Conservation (phyloP, 176 grass and related monocot genomes). For the Oryza glaberrima region DNA sequence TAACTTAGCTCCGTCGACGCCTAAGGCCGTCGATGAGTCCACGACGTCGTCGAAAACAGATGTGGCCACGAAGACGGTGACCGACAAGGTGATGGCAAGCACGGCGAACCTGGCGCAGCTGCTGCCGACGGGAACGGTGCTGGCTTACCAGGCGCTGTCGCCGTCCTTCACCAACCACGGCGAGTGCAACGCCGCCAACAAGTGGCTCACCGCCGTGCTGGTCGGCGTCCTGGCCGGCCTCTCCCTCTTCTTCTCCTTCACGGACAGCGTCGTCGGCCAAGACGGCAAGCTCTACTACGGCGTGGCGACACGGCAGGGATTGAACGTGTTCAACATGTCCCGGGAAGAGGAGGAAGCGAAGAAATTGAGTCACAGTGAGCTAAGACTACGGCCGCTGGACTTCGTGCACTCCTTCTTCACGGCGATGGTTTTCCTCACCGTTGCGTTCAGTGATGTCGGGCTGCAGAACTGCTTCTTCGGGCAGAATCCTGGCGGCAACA, state of each 20-base stretch:
- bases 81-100: conserved; percentile 29
- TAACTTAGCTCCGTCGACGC: background rate
- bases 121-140: conserved; percentile 44
- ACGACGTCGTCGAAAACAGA: background rate
- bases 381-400: conserved; percentile 6
- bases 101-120: conserved; percentile 42
- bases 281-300: conserved; percentile 63
- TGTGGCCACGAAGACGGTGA: background rate
- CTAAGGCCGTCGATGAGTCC: background rate
- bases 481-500: background rate
- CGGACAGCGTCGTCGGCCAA: conserved; percentile 42
- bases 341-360: background rate
- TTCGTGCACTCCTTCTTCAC: conserved; percentile 41
- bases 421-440: conserved; percentile 36
- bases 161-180: conserved; percentile 62
- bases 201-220: conserved; percentile 18
- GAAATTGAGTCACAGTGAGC: background rate
- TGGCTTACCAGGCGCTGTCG: conserved; percentile 60
- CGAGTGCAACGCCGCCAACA: conserved; percentile 12
- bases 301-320: conserved; percentile 16
- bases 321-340: conserved; percentile 38
- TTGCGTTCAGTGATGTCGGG: conserved; percentile 37
- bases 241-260: conserved; percentile 36
- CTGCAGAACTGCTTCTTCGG: conserved; percentile 38
- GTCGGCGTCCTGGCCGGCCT: background rate